Conservation (phyloP, 768 basidiomycete genomes). For the Phanerochaete carnosa region DNA sequence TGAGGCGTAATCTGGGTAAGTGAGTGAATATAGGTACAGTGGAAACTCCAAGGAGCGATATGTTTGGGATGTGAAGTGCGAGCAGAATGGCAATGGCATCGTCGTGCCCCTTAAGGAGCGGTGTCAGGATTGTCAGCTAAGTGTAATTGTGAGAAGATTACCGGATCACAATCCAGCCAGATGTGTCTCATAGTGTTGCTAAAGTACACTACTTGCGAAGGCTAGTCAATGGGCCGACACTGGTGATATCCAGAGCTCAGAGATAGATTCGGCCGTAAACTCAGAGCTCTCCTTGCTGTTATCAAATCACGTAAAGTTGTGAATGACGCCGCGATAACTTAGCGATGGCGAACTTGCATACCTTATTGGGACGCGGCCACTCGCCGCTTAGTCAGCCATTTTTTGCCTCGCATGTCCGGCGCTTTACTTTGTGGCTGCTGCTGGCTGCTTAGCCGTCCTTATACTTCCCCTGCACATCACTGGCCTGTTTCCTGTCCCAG, state of each 20-base stretch:
- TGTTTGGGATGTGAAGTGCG: conserved; percentile 60
- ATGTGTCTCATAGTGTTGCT: conserved; percentile 18
- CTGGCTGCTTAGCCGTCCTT: not conserved
- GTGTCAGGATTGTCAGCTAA: not conserved
- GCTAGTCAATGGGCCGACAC: too few relatives aligned
- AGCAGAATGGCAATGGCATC: conserved; percentile 84
- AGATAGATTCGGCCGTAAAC: too few relatives aligned
- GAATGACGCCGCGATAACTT: not conserved
- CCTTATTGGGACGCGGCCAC: not conserved
- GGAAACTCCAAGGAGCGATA: conserved; percentile 78
- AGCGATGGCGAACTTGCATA: not conserved
- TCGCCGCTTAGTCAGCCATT: conserved; percentile 12
- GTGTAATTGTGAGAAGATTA: conserved; percentile 6
- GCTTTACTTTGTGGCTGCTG: conserved; percentile 1
- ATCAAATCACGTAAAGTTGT: not conserved
- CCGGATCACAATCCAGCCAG: conserved; percentile 36
- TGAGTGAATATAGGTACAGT: conserved; percentile 44
- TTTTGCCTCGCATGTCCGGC: conserved; percentile 4
- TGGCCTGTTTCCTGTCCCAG: not conserved
- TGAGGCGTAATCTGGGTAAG: not conserved
- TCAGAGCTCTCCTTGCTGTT: too few relatives aligned
- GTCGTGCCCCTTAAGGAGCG: conserved; percentile 68
- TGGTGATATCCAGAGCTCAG: too few relatives aligned
- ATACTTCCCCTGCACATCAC: not conserved
- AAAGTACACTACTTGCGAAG: too few relatives aligned